A percentile compares a stretch with the other conserved stretches of the same genome.
phyloP scores from a whole-genome alignment of 1,284 basidiomycete genomes.

The Moesziomyces sp. region DNA sequence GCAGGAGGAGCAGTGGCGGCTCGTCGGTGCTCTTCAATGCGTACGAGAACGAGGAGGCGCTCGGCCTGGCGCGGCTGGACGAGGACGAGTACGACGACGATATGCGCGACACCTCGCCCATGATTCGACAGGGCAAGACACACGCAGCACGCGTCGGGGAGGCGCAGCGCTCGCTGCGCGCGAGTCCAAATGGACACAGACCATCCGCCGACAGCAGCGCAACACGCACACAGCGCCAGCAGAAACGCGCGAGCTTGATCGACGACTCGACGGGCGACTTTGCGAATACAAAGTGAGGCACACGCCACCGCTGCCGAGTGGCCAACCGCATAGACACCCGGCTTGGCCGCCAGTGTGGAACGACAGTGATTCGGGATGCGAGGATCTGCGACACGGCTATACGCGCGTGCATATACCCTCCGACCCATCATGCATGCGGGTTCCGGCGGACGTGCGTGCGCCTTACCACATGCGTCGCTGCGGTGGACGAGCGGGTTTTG shows the following conservation, averaged over 20 bases:
- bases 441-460: background rate
- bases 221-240: conserved; percentile 22
- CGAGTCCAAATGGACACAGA: conserved; percentile 11
- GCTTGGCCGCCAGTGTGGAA: too few species aligned
- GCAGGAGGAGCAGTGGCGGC: conserved; percentile 39
- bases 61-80: conserved; percentile 56
- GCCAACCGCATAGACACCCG: background rate
- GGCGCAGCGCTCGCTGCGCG: background rate
- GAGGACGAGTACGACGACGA: conserved; percentile 53
- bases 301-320: too few species aligned
- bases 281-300: conserved; percentile 15
- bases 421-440: background rate
- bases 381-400: background rate
- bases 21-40: conserved; percentile 59
- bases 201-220: conserved; percentile 20
- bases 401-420: conserved; percentile 12
- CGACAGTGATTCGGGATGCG: too few species aligned
- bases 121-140: conserved; percentile 41
- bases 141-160: conserved; percentile 6
- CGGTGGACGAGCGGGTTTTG: background rate
- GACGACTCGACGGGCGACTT: conserved; percentile 32
- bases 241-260: conserved; percentile 43
- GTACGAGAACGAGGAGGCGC: conserved; percentile 58
- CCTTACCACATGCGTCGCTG: background rate
- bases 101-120: conserved; percentile 32